Evolutionary conservation across 164 flowering plant species (phyloP).

Genomic region (Liquidambar formosana): DNA sequence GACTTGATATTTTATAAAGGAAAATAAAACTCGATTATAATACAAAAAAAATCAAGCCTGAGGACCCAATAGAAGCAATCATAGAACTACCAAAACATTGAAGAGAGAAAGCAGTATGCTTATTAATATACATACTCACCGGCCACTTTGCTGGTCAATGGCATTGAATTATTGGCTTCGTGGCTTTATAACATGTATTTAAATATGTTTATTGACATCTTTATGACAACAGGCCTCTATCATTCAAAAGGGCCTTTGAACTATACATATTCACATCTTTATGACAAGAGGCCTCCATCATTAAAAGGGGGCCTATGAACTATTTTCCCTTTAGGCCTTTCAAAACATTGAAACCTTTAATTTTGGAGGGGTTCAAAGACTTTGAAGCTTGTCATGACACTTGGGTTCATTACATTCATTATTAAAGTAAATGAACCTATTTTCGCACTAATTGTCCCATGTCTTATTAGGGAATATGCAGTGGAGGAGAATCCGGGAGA

Average conservation of each 20-base stretch:
- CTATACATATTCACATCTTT: too few relatives aligned
- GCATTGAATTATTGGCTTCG: neutral
- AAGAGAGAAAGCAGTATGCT: too few relatives aligned
- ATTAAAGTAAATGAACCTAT: neutral
- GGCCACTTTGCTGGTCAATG: neutral
- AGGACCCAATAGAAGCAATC: too few relatives aligned
- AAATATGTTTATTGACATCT: neutral
- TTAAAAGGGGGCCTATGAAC: neutral
- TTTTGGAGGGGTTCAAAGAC: conserved; percentile 11
- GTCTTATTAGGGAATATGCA: neutral
- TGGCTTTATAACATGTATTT: too few relatives aligned
- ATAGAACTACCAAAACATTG: too few relatives aligned
- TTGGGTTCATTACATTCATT: neutral
- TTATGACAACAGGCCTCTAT: neutral
- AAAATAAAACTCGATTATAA: too few relatives aligned
- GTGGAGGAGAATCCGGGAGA: neutral
- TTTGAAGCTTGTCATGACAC: conserved; percentile 9
- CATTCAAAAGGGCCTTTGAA: too few relatives aligned
- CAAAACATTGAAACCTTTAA: neutral
- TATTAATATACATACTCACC: too few relatives aligned
- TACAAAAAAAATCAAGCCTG: too few relatives aligned
- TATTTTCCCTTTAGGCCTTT: neutral
- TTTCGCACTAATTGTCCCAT: neutral
- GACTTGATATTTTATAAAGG: too few relatives aligned
- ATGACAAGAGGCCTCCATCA: neutral